Conservation (phyloP, 345 rosid species). For the Raphanus sativus region DNA sequence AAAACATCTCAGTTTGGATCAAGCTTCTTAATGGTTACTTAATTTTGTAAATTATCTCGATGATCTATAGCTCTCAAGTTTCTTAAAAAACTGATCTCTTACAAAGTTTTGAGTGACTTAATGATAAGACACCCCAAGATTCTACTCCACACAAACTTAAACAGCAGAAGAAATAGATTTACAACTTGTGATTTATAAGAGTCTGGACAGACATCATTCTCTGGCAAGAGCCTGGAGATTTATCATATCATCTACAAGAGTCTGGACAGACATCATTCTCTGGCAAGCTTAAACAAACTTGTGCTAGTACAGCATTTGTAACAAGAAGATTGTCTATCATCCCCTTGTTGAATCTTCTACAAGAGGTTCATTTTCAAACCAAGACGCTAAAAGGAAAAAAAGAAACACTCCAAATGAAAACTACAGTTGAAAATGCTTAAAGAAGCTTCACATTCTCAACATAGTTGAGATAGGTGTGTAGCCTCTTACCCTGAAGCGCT, state of each 20-base stretch:
- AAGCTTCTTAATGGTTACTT: not conserved
- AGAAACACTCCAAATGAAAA: not conserved
- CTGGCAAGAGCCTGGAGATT: not conserved
- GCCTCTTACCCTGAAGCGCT: not conserved
- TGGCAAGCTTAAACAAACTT: not conserved
- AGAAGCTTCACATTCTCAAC: not conserved
- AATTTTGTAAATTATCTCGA: not conserved
- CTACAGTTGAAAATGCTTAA: too few relatives aligned
- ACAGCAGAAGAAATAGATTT: not conserved
- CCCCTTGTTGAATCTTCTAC: not conserved
- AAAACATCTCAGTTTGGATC: not conserved
- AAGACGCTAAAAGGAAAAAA: too few relatives aligned
- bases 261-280: not conserved
- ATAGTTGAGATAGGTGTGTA: not conserved
- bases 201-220: not conserved
- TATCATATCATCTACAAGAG: not conserved
- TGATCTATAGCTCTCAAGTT: too few relatives aligned
- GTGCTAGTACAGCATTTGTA: not conserved
- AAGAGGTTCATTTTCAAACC: too few relatives aligned
- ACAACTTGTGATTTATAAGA: not conserved
- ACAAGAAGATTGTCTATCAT: not conserved
- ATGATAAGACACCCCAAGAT: not conserved
- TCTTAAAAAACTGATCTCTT: not conserved
- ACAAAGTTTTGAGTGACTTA: not conserved
- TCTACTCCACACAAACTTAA: not conserved